Conservation (phyloP, 805 yeast species). For the Nakazawaea wickerhamii region DNA sequence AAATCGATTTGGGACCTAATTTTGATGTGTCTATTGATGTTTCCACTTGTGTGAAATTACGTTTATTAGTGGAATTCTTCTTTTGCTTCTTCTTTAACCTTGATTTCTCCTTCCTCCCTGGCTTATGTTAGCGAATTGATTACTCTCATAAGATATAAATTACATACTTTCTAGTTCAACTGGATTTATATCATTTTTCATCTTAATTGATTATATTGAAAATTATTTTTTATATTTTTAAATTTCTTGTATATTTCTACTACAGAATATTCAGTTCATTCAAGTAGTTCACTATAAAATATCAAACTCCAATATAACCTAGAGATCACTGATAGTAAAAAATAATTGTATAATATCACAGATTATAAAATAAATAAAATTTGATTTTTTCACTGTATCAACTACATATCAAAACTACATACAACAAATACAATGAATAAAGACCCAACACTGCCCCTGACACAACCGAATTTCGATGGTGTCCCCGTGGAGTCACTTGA, state of each 20-base stretch:
- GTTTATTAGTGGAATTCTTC: background rate
- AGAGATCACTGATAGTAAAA: too few species aligned
- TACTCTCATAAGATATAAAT: background rate
- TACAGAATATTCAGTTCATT: too few species aligned
- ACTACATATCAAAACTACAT: background rate
- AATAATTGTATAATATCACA: too few species aligned
- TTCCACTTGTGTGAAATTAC: too few species aligned
- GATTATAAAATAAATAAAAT: too few species aligned
- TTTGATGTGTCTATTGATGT: background rate
- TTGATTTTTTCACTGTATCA: slow-evolving; percentile 12
- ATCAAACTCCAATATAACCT: too few species aligned
- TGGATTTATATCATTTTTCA: slow-evolving; percentile 19
- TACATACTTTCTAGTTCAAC: slow-evolving; percentile 19
- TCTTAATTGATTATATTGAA: slow-evolving; percentile 16
- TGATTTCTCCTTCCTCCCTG: slow-evolving; percentile 7
- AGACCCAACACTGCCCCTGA: background rate
- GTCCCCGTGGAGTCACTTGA: slow-evolving; percentile 62
- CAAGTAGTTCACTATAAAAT: too few species aligned
- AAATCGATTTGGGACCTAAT: slow-evolving; percentile 45
- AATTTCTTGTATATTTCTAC: slow-evolving; percentile 14
- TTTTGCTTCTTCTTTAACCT: slow-evolving; percentile 1
- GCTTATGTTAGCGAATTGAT: background rate
- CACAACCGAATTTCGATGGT: slow-evolving; percentile 22
- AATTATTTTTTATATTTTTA: slow-evolving; percentile 13
- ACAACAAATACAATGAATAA: slow-evolving; percentile 13